These are phyloP conservation scores for Fistulifera pelliculosa DNA, from an alignment of 108 stramenopile genomes.

Conservation along the genomic window DNA sequence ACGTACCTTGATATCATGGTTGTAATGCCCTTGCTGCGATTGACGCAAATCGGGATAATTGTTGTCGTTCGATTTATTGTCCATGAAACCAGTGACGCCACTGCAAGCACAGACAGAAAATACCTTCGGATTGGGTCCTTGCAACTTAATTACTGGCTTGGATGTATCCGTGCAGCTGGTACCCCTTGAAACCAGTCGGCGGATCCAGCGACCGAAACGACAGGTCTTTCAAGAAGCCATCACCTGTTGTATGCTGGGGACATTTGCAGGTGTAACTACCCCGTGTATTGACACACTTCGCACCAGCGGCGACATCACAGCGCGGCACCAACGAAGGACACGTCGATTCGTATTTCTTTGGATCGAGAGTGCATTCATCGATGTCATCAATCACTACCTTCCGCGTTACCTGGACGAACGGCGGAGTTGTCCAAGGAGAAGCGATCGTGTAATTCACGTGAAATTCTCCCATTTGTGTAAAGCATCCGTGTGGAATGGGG, in stretches of 20 bases:
- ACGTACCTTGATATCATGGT: constrained; percentile 55
- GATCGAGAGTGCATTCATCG: constrained; percentile 70
- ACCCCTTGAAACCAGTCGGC: constrained; percentile 74
- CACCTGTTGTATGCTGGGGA: constrained; percentile 72
- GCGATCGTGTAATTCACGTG: constrained; percentile 89
- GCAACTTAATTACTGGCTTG: constrained; percentile 61
- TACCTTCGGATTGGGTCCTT: constrained; percentile 79
- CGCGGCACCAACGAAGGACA: constrained; percentile 74
- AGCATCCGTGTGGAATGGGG: constrained; percentile 75
- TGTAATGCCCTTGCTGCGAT: constrained; percentile 46
- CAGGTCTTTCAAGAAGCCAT: constrained; percentile 57
- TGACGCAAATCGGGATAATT: constrained; percentile 14
- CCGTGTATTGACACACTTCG: constrained; percentile 69
- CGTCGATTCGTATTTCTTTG: constrained; percentile 19
- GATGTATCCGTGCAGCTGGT: constrained; percentile 82
- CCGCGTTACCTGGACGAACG: constrained; percentile 50
- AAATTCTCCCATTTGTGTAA: constrained; percentile 74
- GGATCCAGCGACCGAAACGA: constrained; percentile 10
- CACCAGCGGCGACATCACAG: constrained; percentile 69
- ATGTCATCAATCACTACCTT: constrained; percentile 86
- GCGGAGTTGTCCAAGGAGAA: constrained; percentile 78
- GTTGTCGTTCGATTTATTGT: constrained; percentile 19
- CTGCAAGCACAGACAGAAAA: constrained; percentile 58
- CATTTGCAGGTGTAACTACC: constrained; percentile 86
- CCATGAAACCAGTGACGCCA: constrained; percentile 52